These are phyloP conservation scores for Rhodotorula sp. DNA, from an alignment of 1,284 basidiomycete species.

Conservation along the genomic window DNA sequence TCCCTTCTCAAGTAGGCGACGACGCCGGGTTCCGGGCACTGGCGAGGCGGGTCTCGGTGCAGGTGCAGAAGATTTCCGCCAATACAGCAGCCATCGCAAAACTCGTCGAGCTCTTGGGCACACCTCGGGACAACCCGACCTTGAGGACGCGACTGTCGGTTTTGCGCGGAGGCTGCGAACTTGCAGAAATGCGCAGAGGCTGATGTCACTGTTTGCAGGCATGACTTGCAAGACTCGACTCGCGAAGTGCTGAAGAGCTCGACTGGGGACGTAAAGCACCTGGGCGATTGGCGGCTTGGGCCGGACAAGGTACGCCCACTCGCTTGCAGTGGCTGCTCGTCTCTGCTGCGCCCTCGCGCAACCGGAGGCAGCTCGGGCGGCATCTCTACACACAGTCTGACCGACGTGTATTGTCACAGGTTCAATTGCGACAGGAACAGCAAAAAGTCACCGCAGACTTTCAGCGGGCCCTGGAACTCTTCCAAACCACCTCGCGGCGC, in stretches of 20 bases:
- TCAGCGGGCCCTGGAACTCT: slow-evolving; percentile 80
- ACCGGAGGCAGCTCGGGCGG: background rate
- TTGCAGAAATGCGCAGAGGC: background rate
- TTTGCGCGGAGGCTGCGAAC: too few species aligned
- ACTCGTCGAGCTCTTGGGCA: slow-evolving; percentile 86
- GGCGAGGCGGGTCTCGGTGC: slow-evolving; percentile 83
- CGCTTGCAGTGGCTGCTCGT: background rate
- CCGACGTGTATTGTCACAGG: slow-evolving; percentile 7
- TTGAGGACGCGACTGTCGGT: slow-evolving; percentile 77
- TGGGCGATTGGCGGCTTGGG: slow-evolving; percentile 66
- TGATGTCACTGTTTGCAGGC: slow-evolving; percentile 43
- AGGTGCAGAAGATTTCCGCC: slow-evolving; percentile 97
- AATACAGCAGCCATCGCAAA: slow-evolving; percentile 95
- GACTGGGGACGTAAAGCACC: slow-evolving; percentile 84
- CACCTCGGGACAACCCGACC: slow-evolving; percentile 67
- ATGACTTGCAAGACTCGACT: slow-evolving; percentile 88
- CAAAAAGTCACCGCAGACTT: slow-evolving; percentile 90
- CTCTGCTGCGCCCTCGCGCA: background rate
- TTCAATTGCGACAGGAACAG: slow-evolving; percentile 56
- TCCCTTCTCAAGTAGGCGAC: slow-evolving; percentile 26
- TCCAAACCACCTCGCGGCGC: slow-evolving; percentile 85
- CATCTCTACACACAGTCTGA: background rate
- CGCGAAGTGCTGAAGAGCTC: slow-evolving; percentile 91
- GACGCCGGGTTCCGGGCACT: slow-evolving; percentile 63
- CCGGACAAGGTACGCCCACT: slow-evolving; percentile 56